A percentile compares a stretch with the other conserved stretches of the same genome.
phyloP scores from a whole-genome alignment of 306 rosid genomes.

The Mimosa pudica region DNA sequence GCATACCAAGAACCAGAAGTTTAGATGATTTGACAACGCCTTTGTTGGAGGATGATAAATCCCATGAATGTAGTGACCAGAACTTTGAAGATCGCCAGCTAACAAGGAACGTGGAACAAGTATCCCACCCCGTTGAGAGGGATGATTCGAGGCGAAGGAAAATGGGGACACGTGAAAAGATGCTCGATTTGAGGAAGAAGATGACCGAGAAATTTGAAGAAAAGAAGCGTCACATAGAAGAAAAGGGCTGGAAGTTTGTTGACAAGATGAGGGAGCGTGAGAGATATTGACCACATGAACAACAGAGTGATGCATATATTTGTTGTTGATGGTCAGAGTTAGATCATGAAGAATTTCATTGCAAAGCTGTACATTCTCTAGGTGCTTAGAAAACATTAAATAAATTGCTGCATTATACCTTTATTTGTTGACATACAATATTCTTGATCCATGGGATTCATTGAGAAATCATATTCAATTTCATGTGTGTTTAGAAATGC shows the following conservation, averaged over 20 bases:
- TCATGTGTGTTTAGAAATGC: background rate
- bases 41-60: conserved; percentile 46
- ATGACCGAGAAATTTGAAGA: conserved; percentile 89
- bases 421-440: conserved; percentile 26
- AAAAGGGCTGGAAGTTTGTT: conserved; percentile 70
- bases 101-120: conserved; percentile 38
- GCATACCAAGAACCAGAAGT: conserved; percentile 38
- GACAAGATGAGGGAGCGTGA: conserved; percentile 86
- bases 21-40: conserved; percentile 52
- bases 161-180: conserved; percentile 73
- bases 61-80: conserved; percentile 40
- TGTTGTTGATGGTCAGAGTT: conserved; percentile 31
- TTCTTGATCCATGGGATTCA: conserved; percentile 21
- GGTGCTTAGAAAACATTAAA: conserved; percentile 32
- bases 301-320: conserved; percentile 29
- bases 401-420: conserved; percentile 32
- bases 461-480: conserved; percentile 10
- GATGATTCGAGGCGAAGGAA: conserved; percentile 60
- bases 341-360: conserved; percentile 30
- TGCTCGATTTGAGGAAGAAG: conserved; percentile 75
- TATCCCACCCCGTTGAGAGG: conserved; percentile 37
- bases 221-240: conserved; percentile 78
- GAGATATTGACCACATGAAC: conserved; percentile 23
- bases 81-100: conserved; percentile 39
- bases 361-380: conserved; percentile 35